phyloP scores from a whole-genome alignment of 495 filamentous ascomycete genomes.

The Glonium stellatum region DNA sequence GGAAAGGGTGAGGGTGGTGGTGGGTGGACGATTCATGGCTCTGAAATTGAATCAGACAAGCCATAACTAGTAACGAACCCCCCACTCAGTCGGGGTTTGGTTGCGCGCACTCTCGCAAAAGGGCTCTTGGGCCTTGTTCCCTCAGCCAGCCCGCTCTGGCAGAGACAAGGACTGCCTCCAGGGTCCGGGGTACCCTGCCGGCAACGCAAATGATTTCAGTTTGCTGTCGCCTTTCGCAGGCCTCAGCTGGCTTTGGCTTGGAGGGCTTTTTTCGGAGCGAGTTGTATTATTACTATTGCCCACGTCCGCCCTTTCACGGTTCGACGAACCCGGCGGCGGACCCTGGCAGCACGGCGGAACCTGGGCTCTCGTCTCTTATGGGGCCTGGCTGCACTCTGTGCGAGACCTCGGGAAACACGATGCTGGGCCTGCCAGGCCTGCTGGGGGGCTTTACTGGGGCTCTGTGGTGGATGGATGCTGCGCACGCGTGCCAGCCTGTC shows the following conservation, averaged over 20 bases:
- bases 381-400: neutral
- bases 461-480: neutral
- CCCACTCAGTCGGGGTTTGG: neutral
- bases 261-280: too few species aligned
- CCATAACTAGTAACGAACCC: neutral
- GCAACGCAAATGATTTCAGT: neutral
- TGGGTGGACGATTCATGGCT: constrained; percentile 1
- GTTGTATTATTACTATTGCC: neutral
- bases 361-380: constrained; percentile 1
- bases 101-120: neutral
- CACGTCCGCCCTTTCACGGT: neutral
- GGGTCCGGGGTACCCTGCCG: neutral
- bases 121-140: neutral
- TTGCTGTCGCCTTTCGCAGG: neutral
- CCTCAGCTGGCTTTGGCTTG: neutral
- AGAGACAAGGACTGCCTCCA: neutral
- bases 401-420: constrained; percentile 13
- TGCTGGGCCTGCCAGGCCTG: constrained; percentile 4
- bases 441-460: too few species aligned
- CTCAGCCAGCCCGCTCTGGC: constrained; percentile 2
- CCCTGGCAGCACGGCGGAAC: neutral
- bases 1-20: too few species aligned
- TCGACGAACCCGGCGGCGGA: neutral
- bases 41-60: constrained; percentile 1
- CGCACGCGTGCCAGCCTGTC: neutral